Evolutionary conservation across 129 eudicot genomes (phyloP).

Genomic region (Gnaphalium uliginosum): DNA sequence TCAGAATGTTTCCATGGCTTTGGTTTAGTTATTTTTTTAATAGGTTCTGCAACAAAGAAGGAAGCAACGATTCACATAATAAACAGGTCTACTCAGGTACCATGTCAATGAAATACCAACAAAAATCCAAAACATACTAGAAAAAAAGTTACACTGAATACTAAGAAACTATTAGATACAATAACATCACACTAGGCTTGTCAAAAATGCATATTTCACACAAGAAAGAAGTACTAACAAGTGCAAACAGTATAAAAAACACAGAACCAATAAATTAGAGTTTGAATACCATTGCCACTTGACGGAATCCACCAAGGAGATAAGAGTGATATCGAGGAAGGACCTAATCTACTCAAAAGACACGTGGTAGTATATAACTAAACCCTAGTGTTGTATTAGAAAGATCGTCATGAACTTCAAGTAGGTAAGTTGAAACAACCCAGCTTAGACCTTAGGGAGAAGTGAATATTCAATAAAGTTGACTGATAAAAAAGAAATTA

Average conservation of each 20-base stretch:
- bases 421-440: background rate
- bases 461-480: too few relatives aligned
- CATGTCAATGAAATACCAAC: background rate
- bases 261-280: too few relatives aligned
- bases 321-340: background rate
- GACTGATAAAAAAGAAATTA: too few relatives aligned
- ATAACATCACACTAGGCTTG: background rate
- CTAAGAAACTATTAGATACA: background rate
- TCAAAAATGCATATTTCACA: background rate
- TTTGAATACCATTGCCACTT: too few relatives aligned
- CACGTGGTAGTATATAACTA: too few relatives aligned
- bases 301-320: background rate
- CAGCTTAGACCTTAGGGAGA: too few relatives aligned
- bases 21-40: conserved; percentile 66
- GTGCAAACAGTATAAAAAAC: background rate
- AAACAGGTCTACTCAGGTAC: background rate
- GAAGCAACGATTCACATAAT: background rate
- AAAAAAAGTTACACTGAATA: background rate
- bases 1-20: conserved; percentile 91
- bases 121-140: background rate
- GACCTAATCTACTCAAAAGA: background rate
- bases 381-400: too few relatives aligned
- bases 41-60: conserved; percentile 29
- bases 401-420: background rate
- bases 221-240: background rate